A percentile compares a stretch with the other conserved stretches of the same genome.
phyloP scores from a whole-genome alignment of 2,329 filamentous ascomycete species.

The Sporothrix pallida region DNA sequence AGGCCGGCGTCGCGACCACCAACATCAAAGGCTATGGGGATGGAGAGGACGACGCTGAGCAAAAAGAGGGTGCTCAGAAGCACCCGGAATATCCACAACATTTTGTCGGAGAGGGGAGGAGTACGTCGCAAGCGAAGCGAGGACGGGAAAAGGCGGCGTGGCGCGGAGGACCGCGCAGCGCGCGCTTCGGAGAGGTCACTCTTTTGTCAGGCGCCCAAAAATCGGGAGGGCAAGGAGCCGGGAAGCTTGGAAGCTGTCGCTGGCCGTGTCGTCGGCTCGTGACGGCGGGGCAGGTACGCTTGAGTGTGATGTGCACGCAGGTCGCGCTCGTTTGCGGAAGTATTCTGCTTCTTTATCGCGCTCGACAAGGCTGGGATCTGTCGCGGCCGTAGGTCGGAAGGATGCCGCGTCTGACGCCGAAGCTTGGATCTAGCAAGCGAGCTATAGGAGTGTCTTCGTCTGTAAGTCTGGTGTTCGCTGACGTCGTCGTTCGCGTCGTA shows the following conservation, averaged over 20 bases:
- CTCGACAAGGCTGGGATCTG: not conserved
- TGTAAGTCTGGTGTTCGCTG: not conserved
- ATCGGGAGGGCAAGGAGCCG: not conserved
- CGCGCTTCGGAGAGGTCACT: constrained; percentile 24
- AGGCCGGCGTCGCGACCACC: constrained; percentile 92
- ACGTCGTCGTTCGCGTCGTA: constrained; percentile 3
- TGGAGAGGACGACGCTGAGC: constrained; percentile 89
- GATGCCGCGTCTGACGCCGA: constrained; percentile 17
- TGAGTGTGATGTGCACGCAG: no score
- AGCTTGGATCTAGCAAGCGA: not conserved
- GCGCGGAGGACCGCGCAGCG: constrained; percentile 34
- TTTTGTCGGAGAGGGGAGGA: constrained; percentile 46
- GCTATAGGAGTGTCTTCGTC: not conserved
- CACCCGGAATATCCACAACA: constrained; percentile 83
- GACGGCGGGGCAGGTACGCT: not conserved
- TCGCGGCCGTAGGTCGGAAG: constrained; percentile 7
- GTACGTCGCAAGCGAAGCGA: not conserved
- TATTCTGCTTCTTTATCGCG: not conserved
- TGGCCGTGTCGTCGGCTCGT: constrained; percentile 14
- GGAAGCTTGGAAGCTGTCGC: not conserved
- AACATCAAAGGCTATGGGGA: constrained; percentile 97
- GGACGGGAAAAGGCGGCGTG: not conserved
- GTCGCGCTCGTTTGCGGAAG: not conserved
- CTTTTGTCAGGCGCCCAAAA: constrained; percentile 9
- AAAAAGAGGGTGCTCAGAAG: constrained; percentile 85